phyloP scores from a whole-genome alignment of 2,329 filamentous ascomycete species.

The Fusarium chaquense region DNA sequence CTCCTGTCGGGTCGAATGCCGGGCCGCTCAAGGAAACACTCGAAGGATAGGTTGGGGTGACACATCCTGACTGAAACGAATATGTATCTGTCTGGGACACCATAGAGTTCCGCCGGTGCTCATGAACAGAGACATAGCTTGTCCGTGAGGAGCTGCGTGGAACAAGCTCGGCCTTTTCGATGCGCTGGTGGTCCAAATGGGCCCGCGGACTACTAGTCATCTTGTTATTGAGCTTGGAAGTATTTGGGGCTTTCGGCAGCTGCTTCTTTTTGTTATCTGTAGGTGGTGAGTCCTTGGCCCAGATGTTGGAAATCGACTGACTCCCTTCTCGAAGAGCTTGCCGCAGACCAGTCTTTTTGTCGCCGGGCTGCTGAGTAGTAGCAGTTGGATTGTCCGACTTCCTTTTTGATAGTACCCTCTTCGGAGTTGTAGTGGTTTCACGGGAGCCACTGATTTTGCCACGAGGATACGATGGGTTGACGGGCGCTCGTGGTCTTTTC shows the following conservation, averaged over 20 bases:
- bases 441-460: slow-evolving; percentile 48
- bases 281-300: slow-evolving; percentile 60
- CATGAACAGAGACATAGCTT: slow-evolving; percentile 64
- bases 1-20: slow-evolving; percentile 40
- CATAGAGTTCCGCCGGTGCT: slow-evolving; percentile 65
- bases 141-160: slow-evolving; percentile 59
- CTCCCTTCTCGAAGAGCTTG: slow-evolving; percentile 65
- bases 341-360: slow-evolving; percentile 62
- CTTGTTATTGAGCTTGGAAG: slow-evolving; percentile 32
- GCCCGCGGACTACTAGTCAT: slow-evolving; percentile 1
- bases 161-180: slow-evolving; percentile 47
- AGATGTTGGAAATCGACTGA: slow-evolving; percentile 61
- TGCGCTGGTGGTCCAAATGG: slow-evolving; percentile 14
- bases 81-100: slow-evolving; percentile 68
- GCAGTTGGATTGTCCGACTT: slow-evolving; percentile 31
- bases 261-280: slow-evolving; percentile 45
- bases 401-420: slow-evolving; percentile 41
- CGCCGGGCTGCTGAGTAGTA: slow-evolving; percentile 43
- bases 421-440: slow-evolving; percentile 22
- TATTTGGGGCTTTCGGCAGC: slow-evolving; percentile 42
- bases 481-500: slow-evolving; percentile 42
- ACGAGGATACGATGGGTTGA: slow-evolving; percentile 35
- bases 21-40: slow-evolving; percentile 47
- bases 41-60: slow-evolving; percentile 60
- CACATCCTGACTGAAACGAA: slow-evolving; percentile 62